Evolutionary conservation across 352 stramenopile species (phyloP).

Genomic region (Globisporangium abappressorium): DNA sequence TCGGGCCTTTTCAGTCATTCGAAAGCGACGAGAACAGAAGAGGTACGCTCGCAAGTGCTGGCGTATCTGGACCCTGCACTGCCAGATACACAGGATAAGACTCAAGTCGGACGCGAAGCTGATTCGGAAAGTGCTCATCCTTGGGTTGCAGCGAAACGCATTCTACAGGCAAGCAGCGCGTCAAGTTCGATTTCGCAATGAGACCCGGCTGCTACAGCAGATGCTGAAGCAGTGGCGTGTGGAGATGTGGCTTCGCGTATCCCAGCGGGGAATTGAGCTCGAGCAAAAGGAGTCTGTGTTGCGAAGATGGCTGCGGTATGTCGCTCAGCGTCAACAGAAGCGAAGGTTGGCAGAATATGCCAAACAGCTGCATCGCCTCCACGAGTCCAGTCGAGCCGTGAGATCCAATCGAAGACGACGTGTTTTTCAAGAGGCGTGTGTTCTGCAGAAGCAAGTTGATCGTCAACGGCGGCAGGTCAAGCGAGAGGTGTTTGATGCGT

Average conservation of each 20-base stretch:
- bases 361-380: conserved; percentile 3
- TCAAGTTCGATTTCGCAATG: background rate
- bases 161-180: conserved; percentile 1
- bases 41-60: background rate
- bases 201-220: background rate
- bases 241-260: conserved; percentile 11
- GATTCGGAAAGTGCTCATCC: conserved; percentile 5
- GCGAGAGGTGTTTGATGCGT: conserved; percentile 3
- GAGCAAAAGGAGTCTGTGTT: background rate
- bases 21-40: background rate
- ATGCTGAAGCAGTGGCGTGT: conserved; percentile 10
- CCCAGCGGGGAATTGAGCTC: background rate
- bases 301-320: conserved; percentile 9
- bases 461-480: background rate
- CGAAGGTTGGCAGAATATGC: background rate
- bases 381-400: background rate
- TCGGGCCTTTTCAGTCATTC: conserved; percentile 4
- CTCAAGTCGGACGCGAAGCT: background rate
- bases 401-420: background rate
- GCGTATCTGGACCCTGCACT: background rate
- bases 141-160: conserved; percentile 2
- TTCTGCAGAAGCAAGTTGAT: conserved; percentile 1
- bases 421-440: conserved; percentile 3
- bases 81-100: background rate
- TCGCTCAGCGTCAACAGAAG: background rate